These are phyloP conservation scores for Dryadomyces quercus-mongolicae DNA, from an alignment of 2,329 filamentous ascomycete species.

Conservation along the genomic window DNA sequence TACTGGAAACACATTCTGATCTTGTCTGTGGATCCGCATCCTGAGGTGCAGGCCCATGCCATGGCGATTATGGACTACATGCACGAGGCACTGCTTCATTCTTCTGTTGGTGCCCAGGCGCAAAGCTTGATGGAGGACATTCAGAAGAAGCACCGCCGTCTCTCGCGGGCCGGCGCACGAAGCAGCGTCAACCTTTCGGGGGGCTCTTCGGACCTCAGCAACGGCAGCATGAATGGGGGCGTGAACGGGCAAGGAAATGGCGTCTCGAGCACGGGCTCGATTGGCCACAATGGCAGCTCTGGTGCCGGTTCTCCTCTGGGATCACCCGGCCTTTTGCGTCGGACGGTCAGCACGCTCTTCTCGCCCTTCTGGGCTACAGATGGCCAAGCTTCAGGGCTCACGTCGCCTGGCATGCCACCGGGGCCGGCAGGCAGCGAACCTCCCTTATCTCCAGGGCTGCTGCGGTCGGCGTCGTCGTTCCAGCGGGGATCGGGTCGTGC, in stretches of 20 bases:
- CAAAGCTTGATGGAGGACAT: constrained; percentile 67
- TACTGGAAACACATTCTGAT: constrained; percentile 91
- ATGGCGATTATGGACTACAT: constrained; percentile 78
- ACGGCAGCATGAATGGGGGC: neutral
- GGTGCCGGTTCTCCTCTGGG: constrained; percentile 30
- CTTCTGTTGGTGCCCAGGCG: constrained; percentile 58
- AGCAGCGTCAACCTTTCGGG: neutral
- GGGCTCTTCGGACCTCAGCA: neutral
- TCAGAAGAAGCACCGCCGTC: constrained; percentile 34
- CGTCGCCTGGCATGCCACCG: neutral
- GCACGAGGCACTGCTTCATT: constrained; percentile 65
- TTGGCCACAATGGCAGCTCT: neutral
- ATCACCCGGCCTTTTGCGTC: constrained; percentile 46
- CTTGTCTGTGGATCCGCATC: constrained; percentile 85
- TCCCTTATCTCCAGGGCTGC: constrained; percentile 19
- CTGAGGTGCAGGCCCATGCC: constrained; percentile 80
- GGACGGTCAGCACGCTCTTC: constrained; percentile 53
- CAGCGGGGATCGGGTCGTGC: constrained; percentile 5
- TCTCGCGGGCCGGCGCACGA: constrained; percentile 20
- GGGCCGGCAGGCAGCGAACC: constrained; percentile 6
- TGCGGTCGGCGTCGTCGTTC: constrained; percentile 21
- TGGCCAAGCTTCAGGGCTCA: constrained; percentile 12
- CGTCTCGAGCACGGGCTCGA: neutral
- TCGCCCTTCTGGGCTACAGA: constrained; percentile 40
- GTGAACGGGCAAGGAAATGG: neutral